Base-by-base conservation (phyloP, 2,329 filamentous ascomycete species). In the Emmonsia crescens region DNA sequence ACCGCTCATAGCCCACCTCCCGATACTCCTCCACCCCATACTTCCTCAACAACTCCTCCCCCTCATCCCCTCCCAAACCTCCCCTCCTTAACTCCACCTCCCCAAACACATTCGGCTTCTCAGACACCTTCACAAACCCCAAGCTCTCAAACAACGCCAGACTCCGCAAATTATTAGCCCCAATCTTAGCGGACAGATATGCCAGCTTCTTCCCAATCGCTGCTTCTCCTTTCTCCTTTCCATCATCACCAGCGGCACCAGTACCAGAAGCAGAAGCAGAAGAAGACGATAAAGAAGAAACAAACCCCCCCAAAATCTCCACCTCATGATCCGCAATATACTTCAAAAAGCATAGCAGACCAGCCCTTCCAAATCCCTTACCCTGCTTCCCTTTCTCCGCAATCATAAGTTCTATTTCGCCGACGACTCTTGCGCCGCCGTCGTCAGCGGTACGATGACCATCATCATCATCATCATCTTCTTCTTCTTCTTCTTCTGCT, bases 361-460 rank as follows among this genome's bases (percentile, higher is more conserved):
- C 83, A 0, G 83, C 82, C 5, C 80, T 77, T 0, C 90, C 91
- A 6, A 85, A 77, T 0, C 91, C 91, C 8, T 78, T 77, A 0
- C 87, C 78, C 29, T 86, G 84, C 36, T 84, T 76, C 0, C 72
- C 69, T 4, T 75, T 75, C 1, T 78, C 76, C 0, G 91, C 91
- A 64, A 96, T 86, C 91, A 96, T 96, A 65, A 96, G 83, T 73
- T 96, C 90, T 6, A 96, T 75, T 70, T 96, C 91, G 29, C 89
- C 91, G 3, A 87, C 74, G 10, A 80, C 66, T 31, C 69, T 55
- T 57, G 33, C 31, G 24, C 33, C 31, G 10, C 21, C 31, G 9
- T 5, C 21, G 9, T 21, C 19, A 38, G 71, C 70, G 0, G 73
- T 60, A 29, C 66, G 64, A 21, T 65, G 62, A 44, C 51, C 59